phyloP scores from a whole-genome alignment of 1,139 yeast genomes.

The Blastobotrys arbuscula region DNA sequence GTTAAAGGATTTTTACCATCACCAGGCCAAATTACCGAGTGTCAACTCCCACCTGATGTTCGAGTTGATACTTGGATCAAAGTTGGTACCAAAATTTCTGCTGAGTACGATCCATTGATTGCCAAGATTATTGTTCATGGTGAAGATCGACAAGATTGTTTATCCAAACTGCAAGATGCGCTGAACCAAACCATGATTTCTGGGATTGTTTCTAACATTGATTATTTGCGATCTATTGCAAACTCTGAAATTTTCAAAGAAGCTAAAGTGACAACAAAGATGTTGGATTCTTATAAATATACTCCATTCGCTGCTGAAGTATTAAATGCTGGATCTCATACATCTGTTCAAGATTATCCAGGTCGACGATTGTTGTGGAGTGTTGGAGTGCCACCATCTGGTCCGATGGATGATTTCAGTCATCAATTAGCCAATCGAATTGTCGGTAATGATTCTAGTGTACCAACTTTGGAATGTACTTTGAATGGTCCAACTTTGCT shows the following conservation, averaged over 20 bases:
- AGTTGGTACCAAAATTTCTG: slow-evolving; percentile 83
- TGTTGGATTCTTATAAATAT: slow-evolving; percentile 77
- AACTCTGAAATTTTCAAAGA: slow-evolving; percentile 76
- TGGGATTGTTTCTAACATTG: slow-evolving; percentile 87
- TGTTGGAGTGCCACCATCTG: slow-evolving; percentile 94
- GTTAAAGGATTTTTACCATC: slow-evolving; percentile 92
- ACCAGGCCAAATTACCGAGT: slow-evolving; percentile 89
- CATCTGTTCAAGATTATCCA: slow-evolving; percentile 94
- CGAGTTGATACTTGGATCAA: slow-evolving; percentile 92
- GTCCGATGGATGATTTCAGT: slow-evolving; percentile 94
- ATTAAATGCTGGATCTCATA: slow-evolving; percentile 82
- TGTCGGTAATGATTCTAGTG: slow-evolving; percentile 74
- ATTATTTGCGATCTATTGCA: slow-evolving; percentile 80
- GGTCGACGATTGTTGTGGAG: slow-evolving; percentile 89
- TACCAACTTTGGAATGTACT: slow-evolving; percentile 90
- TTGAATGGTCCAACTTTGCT: slow-evolving; percentile 77
- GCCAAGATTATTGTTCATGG: slow-evolving; percentile 97
- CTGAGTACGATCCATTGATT: slow-evolving; percentile 93
- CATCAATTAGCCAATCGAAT: slow-evolving; percentile 83
- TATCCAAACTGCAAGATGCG: slow-evolving; percentile 69
- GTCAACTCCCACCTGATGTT: slow-evolving; percentile 71
- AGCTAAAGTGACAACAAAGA: slow-evolving; percentile 81
- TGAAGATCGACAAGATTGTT: slow-evolving; percentile 76
- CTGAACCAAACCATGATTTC: slow-evolving; percentile 78
- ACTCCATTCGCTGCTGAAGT: slow-evolving; percentile 80